phyloP scores from a whole-genome alignment of 805 yeast genomes.

The Wickerhamiella azyma region DNA sequence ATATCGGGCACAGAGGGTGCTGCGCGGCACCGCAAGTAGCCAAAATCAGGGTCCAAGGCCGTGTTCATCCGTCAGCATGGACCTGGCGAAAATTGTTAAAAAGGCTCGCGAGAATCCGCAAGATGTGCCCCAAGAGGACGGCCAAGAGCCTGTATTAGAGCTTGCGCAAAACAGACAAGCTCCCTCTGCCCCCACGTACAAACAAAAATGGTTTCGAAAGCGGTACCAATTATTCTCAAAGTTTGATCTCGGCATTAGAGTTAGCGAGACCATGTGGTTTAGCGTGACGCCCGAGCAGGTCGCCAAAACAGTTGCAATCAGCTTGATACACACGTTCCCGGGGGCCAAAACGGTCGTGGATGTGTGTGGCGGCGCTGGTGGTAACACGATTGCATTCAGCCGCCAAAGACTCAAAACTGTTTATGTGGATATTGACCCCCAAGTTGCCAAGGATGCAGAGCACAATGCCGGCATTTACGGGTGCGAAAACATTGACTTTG shows the following conservation, averaged over 20 bases:
- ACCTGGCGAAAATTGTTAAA: not conserved
- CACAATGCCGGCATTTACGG: constrained; percentile 56
- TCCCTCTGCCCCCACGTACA: not conserved
- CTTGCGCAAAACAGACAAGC: too few relatives aligned
- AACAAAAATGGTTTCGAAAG: not conserved
- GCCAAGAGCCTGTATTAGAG: not conserved
- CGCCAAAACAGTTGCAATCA: constrained; percentile 35
- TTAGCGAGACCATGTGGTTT: constrained; percentile 69
- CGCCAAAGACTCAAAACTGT: constrained; percentile 25
- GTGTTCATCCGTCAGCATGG: constrained; percentile 9
- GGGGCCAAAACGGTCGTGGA: constrained; percentile 34
- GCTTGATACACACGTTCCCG: constrained; percentile 11
- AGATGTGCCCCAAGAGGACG: not conserved
- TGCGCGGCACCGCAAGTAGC: constrained; percentile 20
- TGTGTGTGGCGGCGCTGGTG: constrained; percentile 80
- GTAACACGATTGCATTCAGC: constrained; percentile 65
- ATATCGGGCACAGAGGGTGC: constrained; percentile 17
- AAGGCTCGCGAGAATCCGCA: not conserved
- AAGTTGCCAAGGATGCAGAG: constrained; percentile 18
- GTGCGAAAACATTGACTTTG: constrained; percentile 36
- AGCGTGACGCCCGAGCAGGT: constrained; percentile 76
- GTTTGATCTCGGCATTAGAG: constrained; percentile 52
- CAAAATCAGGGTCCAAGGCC: constrained; percentile 22
- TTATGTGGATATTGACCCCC: constrained; percentile 19
- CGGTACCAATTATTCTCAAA: constrained; percentile 47